Base-by-base conservation (phyloP, 441 rosid species). In the Jatropha podagrica region DNA sequence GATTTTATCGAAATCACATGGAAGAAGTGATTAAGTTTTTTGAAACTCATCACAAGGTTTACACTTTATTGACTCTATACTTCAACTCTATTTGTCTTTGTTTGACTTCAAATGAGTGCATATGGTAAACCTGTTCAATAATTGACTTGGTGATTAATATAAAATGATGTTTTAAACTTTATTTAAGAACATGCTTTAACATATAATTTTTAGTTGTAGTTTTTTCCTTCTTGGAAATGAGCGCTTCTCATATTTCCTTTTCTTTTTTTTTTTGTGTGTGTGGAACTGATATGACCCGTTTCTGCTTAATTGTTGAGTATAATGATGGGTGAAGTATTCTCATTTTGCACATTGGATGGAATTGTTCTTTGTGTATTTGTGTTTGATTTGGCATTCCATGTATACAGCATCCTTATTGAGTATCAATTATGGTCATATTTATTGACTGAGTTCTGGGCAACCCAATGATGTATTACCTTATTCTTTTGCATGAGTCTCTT, bases 1-100 rank as follows among this genome's bases (percentile, higher is more conserved):
- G 99, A 41, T 88, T 94, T 79, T 96, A 96, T 80, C 89, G 99
- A 73, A 96, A 96, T 82, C 99, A 96, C 83, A 94, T 96, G 99
- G 99, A 94, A 91, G 99, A 96, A 88, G 99, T 96, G 66, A 96
- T 96, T 32, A 90, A 81, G 86, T 96, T 94, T 86, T 95, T 96
- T 78, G 99, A 96, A 85, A 94, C 95, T 68, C 86, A 88, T 74
- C 99, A 94, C 90, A 94, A 94, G 97, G 98, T 96, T 59, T 7
- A 65, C 11, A 15, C 70, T 48, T 44, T n/a, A 9, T 65, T 10
- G 13, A 52, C 13, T 37, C 23, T 37, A 11, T 15, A 0, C 41
- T 72, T 59, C 40, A 0, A 17, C 64, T 15, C 5, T 27, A 44
- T 54, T 18, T 65, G 7, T 18, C 62, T 56, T 48, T 23, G 14